These are phyloP conservation scores for Triticum turgidum DNA, from an alignment of 176 grass and related monocot genomes.

Conservation along the genomic window DNA sequence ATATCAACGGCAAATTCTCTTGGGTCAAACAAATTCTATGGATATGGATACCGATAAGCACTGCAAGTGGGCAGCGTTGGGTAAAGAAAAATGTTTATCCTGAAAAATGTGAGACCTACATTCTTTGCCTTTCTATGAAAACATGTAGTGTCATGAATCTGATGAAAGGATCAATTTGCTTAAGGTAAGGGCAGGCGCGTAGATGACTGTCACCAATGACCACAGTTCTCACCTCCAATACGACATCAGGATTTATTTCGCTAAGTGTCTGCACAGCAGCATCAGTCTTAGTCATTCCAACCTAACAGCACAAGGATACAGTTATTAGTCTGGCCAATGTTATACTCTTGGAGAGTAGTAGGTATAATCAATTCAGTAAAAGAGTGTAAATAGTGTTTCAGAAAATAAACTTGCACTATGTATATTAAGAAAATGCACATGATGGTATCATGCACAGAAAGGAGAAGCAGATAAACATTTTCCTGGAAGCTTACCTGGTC, in stretches of 20 bases:
- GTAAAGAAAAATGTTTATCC: not conserved
- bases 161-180: constrained; percentile 24
- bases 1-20: not conserved
- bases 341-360: constrained; percentile 1
- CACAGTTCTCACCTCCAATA: constrained; percentile 68
- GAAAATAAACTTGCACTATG: not conserved
- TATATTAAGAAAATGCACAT: not conserved
- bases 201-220: not conserved
- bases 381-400: not conserved
- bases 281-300: constrained; percentile 99
- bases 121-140: not conserved
- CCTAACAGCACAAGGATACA: constrained; percentile 39
- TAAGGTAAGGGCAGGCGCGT: not conserved
- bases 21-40: not conserved
- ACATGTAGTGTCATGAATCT: not conserved
- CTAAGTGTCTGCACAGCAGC: constrained; percentile 90
- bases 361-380: not conserved
- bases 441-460: not conserved
- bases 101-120: not conserved
- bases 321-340: not conserved
- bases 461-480: constrained; percentile 1
- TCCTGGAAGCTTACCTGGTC: constrained; percentile 63
- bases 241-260: constrained; percentile 95
- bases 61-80: not conserved
- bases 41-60: constrained; percentile 4